These are phyloP conservation scores for Grifola frondosa DNA, from an alignment of 1,284 basidiomycete genomes.

Conservation along the genomic window DNA sequence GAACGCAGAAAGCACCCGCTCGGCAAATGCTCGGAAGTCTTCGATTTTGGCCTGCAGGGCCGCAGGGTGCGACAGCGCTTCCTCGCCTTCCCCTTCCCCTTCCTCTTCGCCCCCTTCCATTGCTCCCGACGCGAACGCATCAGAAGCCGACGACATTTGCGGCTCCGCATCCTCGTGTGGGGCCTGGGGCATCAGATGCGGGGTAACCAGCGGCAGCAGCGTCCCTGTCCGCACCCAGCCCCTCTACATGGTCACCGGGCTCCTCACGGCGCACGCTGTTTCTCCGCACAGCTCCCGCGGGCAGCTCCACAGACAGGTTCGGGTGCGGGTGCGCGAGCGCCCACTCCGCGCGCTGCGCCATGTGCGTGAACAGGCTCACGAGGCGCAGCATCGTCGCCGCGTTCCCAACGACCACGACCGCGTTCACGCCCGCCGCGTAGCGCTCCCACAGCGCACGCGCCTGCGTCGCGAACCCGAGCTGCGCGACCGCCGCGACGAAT, in stretches of 20 bases:
- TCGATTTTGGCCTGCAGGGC: conserved; percentile 18
- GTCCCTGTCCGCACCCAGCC: no score
- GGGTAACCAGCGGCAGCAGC: no score
- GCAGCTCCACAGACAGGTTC: no score
- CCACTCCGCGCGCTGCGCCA: conserved; percentile 11
- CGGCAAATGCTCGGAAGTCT: conserved; percentile 43
- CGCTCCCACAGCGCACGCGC: conserved; percentile 58
- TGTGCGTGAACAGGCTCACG: conserved; percentile 50
- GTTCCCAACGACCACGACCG: conserved; percentile 43
- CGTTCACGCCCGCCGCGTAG: conserved; percentile 45
- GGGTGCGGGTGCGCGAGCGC: neutral
- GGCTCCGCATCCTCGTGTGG: conserved; percentile 8
- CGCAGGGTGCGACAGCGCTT: conserved; percentile 8
- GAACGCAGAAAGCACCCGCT: conserved; percentile 47
- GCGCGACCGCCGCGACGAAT: conserved; percentile 48
- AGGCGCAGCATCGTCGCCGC: conserved; percentile 51
- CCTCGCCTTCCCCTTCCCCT: conserved; percentile 1
- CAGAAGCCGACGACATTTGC: conserved; percentile 3
- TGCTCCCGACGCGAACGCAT: neutral
- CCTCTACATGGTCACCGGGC: no score
- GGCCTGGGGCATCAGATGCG: conserved; percentile 18
- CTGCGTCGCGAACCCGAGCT: conserved; percentile 43
- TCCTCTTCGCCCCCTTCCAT: conserved; percentile 1
- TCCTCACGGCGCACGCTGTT: no score
- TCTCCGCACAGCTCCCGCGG: no score